Base-by-base conservation (phyloP, 192 early-diverging fungal genomes). In the Chytriomyces sp. region DNA sequence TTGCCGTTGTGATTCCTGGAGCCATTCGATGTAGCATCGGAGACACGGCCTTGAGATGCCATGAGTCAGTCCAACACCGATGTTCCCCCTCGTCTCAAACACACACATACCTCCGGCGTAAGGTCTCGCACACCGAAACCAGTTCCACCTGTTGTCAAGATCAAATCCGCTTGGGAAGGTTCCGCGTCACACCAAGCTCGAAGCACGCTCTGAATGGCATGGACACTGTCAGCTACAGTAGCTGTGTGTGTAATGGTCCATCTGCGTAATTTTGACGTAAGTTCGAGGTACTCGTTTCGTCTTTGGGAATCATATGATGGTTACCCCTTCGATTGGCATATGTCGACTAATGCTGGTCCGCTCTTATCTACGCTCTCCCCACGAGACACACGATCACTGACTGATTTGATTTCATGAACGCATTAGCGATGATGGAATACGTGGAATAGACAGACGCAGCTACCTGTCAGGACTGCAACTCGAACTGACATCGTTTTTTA, bases 131-230 rank as follows among this genome's bases (percentile, higher is more conserved):
- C 81, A 16, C 92, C 90, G 69, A 99, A 90, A 0, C 97, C 97
- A 6, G 97, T 99, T n/a, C 97, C 97, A 5, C 97, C 97, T 6
- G 93, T 91, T 0, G 93, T 90, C 6, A 97, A 64, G 11, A 97
- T 80, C n/a, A 98, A 79, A 49, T 92, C 87, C 4, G 69, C 79
- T 16, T 24, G 49, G 5, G 64, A 45, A 47, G 13, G 13, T 6
- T 7, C 60, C 43, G 20, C 28, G 57, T 82, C 81, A 3, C 64
- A 66, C 74, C 79, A 70, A 1, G 43, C 10, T 48, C 26, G 7
- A 13, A 86, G 73, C 8, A 45, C 18, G 6, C 7, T 9, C 61
- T 77, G 80, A 35, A 86, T 86, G 43, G 59, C 50, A 9, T 13
- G 6, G 18, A 73, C 60, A 6, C 76, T 78, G 63, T 86, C 84